phyloP scores from a whole-genome alignment of 441 rosid genomes.

The Gossypium lobatum region DNA sequence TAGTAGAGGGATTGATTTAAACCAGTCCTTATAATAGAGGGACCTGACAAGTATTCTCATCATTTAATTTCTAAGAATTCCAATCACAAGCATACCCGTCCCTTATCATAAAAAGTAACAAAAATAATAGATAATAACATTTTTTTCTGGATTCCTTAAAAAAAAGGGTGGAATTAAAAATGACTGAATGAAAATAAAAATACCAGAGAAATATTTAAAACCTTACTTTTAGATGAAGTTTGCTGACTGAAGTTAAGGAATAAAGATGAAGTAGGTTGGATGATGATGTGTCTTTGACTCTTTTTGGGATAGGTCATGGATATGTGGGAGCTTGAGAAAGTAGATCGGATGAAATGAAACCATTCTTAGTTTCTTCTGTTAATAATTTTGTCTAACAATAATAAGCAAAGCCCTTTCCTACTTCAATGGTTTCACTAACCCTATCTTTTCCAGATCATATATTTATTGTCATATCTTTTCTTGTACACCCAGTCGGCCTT shows the following conservation, averaged over 20 bases:
- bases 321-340: neutral
- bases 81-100: neutral
- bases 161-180: neutral
- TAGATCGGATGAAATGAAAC: neutral
- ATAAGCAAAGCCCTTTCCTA: neutral
- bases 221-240: neutral
- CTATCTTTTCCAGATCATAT: neutral
- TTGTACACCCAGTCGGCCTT: neutral
- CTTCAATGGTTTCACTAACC: constrained; percentile 1
- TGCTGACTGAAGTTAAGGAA: neutral
- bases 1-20: neutral
- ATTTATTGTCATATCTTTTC: neutral
- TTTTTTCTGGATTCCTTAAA: neutral
- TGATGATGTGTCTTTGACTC: neutral
- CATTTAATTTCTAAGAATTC: neutral
- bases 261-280: neutral
- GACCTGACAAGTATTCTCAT: neutral
- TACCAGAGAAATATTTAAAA: neutral
- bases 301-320: neutral
- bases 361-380: neutral
- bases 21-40: neutral
- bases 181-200: neutral
- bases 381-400: neutral
- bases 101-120: neutral
- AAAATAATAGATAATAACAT: neutral